Evolutionary conservation across 1,284 basidiomycete genomes (phyloP), one percentile per base, ranked within the genome.

Genomic region (Mycosarcoma mackinlayi): DNA sequence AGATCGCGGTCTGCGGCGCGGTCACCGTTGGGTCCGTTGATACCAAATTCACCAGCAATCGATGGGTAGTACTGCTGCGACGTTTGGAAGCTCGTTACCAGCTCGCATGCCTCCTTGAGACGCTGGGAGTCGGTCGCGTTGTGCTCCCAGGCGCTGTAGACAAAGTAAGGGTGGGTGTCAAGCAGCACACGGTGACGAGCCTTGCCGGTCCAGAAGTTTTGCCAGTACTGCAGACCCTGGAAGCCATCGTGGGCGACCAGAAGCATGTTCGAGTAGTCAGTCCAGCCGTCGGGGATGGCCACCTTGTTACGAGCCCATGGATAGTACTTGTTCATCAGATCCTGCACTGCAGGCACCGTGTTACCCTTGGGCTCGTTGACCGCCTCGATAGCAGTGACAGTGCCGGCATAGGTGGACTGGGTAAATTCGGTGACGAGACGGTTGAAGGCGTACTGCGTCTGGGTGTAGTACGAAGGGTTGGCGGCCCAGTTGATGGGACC

Each of bases 211-310:
- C 58, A 75, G 56, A 73, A 75, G 61, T 88, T 88, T 45, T 86
- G 83, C 91, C 91, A 95, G 76, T 87, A 90, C 58, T 77, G 61
- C 37, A 71, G 44, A 21, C 68, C 85, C 82, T 93, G 89, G 87
- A 96, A 92, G 1, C 90, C 93, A 79, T 96, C 94, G 79, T 92
- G 89, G 49, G 95, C 87, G 58, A 92, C 85, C 13, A 80, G 67
- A 3, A 76, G 54, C 45, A 77, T 68, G 48, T 65, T 65, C 7
- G 69, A 59, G 66, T 75, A 72, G 34, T 58, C 62, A 44, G 33
- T 56, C 49, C 52, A 58, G 4, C 61, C 66, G 23, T 69, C 60
- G 19, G 76, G 65, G 24, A 58, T 65, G 28, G 75, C 73, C 37
- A 70, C 75, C 48, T 69, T 60, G 66, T 78, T 70, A 23, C 71